A percentile compares a stretch with the other conserved stretches of the same genome.
Conservation (phyloP, 495 filamentous ascomycete species). For the Penicillium canariense region DNA sequence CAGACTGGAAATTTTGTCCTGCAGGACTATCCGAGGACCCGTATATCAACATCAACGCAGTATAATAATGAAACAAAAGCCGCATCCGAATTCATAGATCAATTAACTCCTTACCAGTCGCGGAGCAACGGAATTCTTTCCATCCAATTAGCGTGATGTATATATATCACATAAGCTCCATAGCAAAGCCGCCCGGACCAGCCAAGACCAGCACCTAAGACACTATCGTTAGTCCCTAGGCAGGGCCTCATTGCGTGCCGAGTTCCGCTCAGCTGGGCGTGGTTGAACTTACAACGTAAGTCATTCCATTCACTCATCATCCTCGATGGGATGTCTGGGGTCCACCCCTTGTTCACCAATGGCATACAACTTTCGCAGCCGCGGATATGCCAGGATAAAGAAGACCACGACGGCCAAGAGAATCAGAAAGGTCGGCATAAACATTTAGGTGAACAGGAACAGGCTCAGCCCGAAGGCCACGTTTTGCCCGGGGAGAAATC, state of each 20-base stretch:
- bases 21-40: too few species aligned
- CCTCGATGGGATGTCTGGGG: not conserved
- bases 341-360: not conserved
- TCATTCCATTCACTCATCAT: not conserved
- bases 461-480: constrained; percentile 37
- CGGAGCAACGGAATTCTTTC: too few species aligned
- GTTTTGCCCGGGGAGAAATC: constrained; percentile 30
- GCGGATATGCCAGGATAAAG: constrained; percentile 36
- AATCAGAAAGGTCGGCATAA: constrained; percentile 39
- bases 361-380: constrained; percentile 21
- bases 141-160: too few species aligned
- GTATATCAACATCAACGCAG: too few species aligned
- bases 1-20: too few species aligned
- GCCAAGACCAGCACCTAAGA: not conserved
- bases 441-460: constrained; percentile 42
- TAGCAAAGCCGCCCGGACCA: not conserved
- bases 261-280: not conserved
- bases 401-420: constrained; percentile 37
- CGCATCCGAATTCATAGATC: too few species aligned
- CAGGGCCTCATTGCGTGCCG: too few species aligned
- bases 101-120: not conserved
- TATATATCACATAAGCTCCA: not conserved
- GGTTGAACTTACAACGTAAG: not conserved
- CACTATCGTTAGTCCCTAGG: not conserved
- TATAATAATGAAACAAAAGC: too few species aligned